Evolutionary conservation across 192 early-diverging fungal genomes (phyloP).

Genomic region (Backusella circina): DNA sequence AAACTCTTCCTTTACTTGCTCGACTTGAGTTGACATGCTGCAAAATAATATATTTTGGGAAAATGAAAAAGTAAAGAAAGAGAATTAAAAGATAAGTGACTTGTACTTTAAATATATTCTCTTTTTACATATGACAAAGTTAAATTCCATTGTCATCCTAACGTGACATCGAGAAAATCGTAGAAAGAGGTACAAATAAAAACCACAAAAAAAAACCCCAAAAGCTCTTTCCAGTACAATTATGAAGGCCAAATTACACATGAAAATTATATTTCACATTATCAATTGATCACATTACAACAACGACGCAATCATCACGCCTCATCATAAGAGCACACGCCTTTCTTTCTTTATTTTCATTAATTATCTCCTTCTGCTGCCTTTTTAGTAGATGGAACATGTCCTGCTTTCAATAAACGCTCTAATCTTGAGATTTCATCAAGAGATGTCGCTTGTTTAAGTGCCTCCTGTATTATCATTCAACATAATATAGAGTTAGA

Average conservation of each 20-base stretch:
- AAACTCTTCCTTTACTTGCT: not conserved
- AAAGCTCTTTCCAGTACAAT: not conserved
- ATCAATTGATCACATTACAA: not conserved
- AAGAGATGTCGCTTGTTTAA: slow-evolving; percentile 69
- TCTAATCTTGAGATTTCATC: slow-evolving; percentile 76
- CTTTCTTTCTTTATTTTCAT: not conserved
- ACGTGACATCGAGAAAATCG: not conserved
- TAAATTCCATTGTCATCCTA: not conserved
- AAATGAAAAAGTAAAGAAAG: not conserved
- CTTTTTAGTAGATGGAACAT: slow-evolving; percentile 34
- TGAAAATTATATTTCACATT: not conserved
- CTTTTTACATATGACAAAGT: not conserved
- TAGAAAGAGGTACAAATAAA: not conserved
- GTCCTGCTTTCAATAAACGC: slow-evolving; percentile 56
- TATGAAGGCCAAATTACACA: not conserved
- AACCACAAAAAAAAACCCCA: not conserved
- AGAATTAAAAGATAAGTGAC: not conserved
- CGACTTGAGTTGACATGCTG: not conserved
- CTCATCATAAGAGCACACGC: not conserved
- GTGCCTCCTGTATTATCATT: slow-evolving; percentile 45
- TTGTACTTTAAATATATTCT: not conserved
- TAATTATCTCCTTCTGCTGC: not conserved
- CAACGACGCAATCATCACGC: not conserved
- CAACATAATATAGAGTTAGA: not conserved
- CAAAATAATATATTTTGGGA: not conserved